phyloP scores from a whole-genome alignment of 2,329 filamentous ascomycete species.

The Parastagonospora avenae region DNA sequence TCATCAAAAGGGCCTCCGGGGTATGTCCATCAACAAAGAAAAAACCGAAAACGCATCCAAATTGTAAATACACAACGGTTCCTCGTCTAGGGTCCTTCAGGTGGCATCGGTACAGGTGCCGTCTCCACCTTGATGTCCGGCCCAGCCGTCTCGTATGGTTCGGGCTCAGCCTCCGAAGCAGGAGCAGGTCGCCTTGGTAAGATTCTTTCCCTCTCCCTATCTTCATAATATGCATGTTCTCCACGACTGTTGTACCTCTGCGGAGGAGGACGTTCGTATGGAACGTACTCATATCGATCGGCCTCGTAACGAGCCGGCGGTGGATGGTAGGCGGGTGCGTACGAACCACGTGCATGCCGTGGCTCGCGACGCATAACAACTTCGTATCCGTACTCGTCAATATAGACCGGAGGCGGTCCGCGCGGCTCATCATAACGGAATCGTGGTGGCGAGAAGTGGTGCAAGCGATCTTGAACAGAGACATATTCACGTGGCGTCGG shows the following conservation, averaged over 20 bases:
- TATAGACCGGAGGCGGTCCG: slow-evolving; percentile 35
- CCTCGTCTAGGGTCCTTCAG: slow-evolving; percentile 12
- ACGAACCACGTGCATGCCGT: slow-evolving; percentile 22
- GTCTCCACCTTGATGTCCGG: slow-evolving; percentile 35
- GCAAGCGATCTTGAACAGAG: slow-evolving; percentile 39
- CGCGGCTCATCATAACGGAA: slow-evolving; percentile 38
- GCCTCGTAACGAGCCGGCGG: slow-evolving; percentile 35
- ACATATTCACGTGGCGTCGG: slow-evolving; percentile 37
- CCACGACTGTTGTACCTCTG: slow-evolving; percentile 33
- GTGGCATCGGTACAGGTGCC: slow-evolving; percentile 16
- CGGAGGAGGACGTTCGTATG: slow-evolving; percentile 33
- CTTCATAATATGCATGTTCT: slow-evolving; percentile 41
- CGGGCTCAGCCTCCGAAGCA: slow-evolving; percentile 23
- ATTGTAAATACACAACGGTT: not conserved
- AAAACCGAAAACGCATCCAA: slow-evolving; percentile 1
- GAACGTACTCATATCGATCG: slow-evolving; percentile 36
- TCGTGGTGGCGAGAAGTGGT: slow-evolving; percentile 35
- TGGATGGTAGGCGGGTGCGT: slow-evolving; percentile 16
- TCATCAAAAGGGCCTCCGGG: not conserved
- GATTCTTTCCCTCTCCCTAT: slow-evolving; percentile 25
- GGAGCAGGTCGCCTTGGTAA: slow-evolving; percentile 20
- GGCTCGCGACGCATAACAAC: slow-evolving; percentile 37
- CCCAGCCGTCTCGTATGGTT: slow-evolving; percentile 30
- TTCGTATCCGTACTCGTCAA: slow-evolving; percentile 43
- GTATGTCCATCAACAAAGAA: slow-evolving; percentile 3